phyloP scores from a whole-genome alignment of 192 early-diverging fungal genomes.

The Helicostylum pulchrum region DNA sequence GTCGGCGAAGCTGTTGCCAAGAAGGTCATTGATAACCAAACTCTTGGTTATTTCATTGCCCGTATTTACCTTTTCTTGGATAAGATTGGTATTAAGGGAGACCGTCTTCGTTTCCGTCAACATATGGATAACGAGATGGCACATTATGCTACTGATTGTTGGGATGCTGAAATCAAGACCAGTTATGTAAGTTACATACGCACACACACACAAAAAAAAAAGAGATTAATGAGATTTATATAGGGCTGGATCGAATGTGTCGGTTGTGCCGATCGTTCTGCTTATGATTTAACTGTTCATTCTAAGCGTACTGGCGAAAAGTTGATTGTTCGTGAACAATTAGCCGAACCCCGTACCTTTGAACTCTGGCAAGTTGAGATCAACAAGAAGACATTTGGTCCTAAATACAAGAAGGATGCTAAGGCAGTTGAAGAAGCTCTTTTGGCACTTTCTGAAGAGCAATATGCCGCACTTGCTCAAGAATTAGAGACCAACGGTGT shows the following conservation, averaged over 20 bases:
- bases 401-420: conserved; percentile 88
- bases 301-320: conserved; percentile 86
- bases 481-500: conserved; percentile 49
- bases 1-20: conserved; percentile 91
- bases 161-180: conserved; percentile 97
- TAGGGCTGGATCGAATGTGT: conserved; percentile 99
- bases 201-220: conserved; percentile 2
- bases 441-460: conserved; percentile 46
- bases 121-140: conserved; percentile 99
- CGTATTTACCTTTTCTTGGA: conserved; percentile 91
- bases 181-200: conserved; percentile 58
- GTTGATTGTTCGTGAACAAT: conserved; percentile 86
- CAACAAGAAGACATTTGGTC: conserved; percentile 94
- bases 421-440: conserved; percentile 84
- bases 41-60: conserved; percentile 97
- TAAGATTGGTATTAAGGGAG: conserved; percentile 84
- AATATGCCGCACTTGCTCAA: conserved; percentile 58
- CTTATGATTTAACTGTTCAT: conserved; percentile 95
- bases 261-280: conserved; percentile 98
- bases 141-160: conserved; percentile 97
- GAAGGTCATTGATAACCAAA: conserved; percentile 92
- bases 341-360: conserved; percentile 75
- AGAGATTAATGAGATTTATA: background rate
- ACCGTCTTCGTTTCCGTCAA: conserved; percentile 91
- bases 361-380: conserved; percentile 80